Evolutionary conservation across 192 early-diverging fungal genomes (phyloP).

Genomic region (Coemansia sp.): DNA sequence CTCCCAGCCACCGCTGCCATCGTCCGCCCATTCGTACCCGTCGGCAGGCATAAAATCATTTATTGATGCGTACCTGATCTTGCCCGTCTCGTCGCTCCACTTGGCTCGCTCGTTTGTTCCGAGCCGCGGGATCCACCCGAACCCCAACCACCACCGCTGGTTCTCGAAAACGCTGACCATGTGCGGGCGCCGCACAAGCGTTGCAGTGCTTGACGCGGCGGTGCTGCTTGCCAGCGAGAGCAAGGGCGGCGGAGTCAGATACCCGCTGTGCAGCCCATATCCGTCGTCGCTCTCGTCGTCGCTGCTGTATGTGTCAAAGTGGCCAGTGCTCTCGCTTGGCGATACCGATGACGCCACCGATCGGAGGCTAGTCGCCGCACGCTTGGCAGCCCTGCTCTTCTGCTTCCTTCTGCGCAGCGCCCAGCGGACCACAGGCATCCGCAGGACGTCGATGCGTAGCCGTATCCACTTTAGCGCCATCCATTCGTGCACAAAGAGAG

Average conservation of each 20-base stretch:
- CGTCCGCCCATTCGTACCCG: conserved; percentile 61
- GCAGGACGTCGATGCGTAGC: conserved; percentile 1
- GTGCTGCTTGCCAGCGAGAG: conserved; percentile 40
- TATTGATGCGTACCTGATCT: conserved; percentile 54
- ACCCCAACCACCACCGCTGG: conserved; percentile 79
- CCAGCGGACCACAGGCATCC: conserved; percentile 16
- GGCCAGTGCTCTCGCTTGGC: neutral
- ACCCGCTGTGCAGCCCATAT: conserved; percentile 25
- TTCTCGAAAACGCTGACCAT: conserved; percentile 66
- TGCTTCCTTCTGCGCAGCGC: neutral
- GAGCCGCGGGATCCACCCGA: conserved; percentile 72
- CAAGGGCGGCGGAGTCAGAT: conserved; percentile 40
- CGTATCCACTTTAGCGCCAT: conserved; percentile 15
- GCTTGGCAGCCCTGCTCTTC: neutral
- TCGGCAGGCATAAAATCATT: conserved; percentile 60
- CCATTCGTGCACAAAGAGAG: conserved; percentile 32
- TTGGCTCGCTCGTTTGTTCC: conserved; percentile 63
- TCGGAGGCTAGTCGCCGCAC: neutral
- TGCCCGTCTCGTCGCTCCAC: conserved; percentile 71
- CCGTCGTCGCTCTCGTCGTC: conserved; percentile 15
- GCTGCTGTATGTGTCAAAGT: neutral
- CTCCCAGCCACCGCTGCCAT: conserved; percentile 57
- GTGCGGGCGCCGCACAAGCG: conserved; percentile 34
- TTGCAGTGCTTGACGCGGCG: conserved; percentile 28
- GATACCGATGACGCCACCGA: neutral